Evolutionary conservation across 257 asterid genomes (phyloP).

Genomic region (Anisodus acutangulus): DNA sequence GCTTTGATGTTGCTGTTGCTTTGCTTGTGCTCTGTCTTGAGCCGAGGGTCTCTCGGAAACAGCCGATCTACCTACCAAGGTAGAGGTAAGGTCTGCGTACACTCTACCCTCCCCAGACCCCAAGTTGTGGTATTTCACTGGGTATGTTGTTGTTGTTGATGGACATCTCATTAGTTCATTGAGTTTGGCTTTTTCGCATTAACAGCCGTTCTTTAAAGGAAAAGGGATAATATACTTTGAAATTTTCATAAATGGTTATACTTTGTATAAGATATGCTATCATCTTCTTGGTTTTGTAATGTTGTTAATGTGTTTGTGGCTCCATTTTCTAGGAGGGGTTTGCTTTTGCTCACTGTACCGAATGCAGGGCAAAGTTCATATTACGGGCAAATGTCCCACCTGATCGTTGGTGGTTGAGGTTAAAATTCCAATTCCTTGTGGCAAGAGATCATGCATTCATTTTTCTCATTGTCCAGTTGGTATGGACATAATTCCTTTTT

Average conservation of each 20-base stretch:
- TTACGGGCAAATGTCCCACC: conserved; percentile 97
- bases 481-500: conserved; percentile 40
- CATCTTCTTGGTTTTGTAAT: conserved; percentile 4
- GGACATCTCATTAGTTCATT: conserved; percentile 19
- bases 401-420: conserved; percentile 99
- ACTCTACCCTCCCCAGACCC: too few species aligned
- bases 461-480: conserved; percentile 95
- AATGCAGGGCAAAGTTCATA: conserved; percentile 92
- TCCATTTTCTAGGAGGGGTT: conserved; percentile 87
- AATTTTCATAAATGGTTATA: not conserved
- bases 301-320: conserved; percentile 21
- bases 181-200: conserved; percentile 3
- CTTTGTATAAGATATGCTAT: not conserved
- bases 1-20: too few species aligned
- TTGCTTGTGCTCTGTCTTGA: too few species aligned
- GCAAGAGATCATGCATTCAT: conserved; percentile 96
- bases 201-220: not conserved
- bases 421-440: conserved; percentile 94
- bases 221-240: not conserved
- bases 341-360: conserved; percentile 99
- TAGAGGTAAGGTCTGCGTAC: too few species aligned
- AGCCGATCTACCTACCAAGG: too few species aligned
- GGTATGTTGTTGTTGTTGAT: too few species aligned
- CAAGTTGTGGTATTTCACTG: too few species aligned
- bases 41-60: too few species aligned